These are phyloP conservation scores for Ramaria sp. DNA, from an alignment of 768 basidiomycete species.

Conservation along the genomic window DNA sequence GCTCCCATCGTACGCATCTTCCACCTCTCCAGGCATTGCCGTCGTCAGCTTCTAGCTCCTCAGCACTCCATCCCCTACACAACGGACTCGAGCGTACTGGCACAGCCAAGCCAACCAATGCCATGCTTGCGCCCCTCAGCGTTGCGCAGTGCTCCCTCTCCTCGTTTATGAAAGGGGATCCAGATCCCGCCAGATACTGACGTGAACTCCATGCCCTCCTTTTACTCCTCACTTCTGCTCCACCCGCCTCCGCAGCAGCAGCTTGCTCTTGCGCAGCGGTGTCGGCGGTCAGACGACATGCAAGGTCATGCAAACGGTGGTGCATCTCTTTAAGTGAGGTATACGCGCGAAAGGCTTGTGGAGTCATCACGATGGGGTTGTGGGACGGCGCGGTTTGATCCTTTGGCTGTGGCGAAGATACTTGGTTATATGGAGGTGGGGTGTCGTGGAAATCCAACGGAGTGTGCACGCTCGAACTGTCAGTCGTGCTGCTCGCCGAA, in stretches of 20 bases:
- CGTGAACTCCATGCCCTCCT: too few species aligned
- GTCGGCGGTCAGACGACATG: too few species aligned
- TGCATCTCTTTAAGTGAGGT: too few species aligned
- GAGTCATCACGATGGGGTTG: too few species aligned
- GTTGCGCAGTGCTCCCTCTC: background rate
- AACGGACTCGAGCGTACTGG: background rate
- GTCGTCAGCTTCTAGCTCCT: background rate
- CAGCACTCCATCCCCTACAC: background rate
- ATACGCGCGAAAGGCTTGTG: too few species aligned
- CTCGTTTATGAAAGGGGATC: too few species aligned
- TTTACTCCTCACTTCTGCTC: too few species aligned
- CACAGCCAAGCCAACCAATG: background rate
- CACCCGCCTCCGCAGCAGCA: too few species aligned
- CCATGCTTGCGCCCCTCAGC: background rate
- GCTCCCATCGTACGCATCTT: background rate
- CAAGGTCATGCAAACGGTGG: too few species aligned
- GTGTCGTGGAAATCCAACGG: background rate
- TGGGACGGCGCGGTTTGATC: too few species aligned
- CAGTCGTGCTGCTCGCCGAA: background rate
- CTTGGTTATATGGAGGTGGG: background rate
- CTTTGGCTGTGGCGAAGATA: background rate
- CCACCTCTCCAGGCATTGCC: background rate
- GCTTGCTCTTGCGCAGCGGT: too few species aligned
- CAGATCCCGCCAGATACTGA: too few species aligned
- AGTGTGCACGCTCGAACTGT: slow-evolving; percentile 4